Evolutionary conservation across 2,329 filamentous ascomycete species (phyloP), one percentile per base, ranked within the genome.

Genomic region (Xylaria sp.): DNA sequence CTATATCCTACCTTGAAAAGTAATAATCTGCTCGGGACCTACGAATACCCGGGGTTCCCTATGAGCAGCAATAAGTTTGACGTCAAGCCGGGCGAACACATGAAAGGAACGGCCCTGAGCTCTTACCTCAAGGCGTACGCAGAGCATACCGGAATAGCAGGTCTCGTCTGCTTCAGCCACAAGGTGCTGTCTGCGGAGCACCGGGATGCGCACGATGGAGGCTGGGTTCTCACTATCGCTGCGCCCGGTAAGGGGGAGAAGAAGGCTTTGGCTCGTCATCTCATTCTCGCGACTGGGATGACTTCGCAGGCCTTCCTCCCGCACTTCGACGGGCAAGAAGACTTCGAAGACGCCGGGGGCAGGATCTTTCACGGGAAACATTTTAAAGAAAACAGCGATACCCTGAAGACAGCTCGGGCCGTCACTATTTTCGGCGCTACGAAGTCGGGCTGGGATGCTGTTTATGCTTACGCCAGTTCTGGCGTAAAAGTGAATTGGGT

Each of bases 21-120:
- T 60, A 94, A 94, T 78, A 94, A 93, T 74, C 85, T 92, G 76
- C 78, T 90, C 8, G 91, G 91, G 3, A 90, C 88, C 0, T 92
- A 90, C 72, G 90, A 94, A 77, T 93, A 87, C 73, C 87, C 88
- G 0, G 92, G 93, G 72, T 93, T 92, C 66, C 90, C 90, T 18
- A 90, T 94, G 88, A 82, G 85, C 65, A 78, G 80, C 7, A 83
- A 83, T 18, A 86, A 69, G 71, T 83, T 83, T 65, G 80, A 77
- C 28, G 81, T 86, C 52, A 80, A 77, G 48, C 53, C 69, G 6
- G 86, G 85, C 20, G 76, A 89, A 59, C 89, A 91, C 75, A 86
- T 92, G 57, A 85, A 88, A 0, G 89, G 87, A 0, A 70, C 79
- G 0, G 83, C 85, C 0, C 76, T 90, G 55, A 83, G 89, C 71